Conservation (phyloP, 2,329 filamentous ascomycete genomes). For the Sphaceloma murrayae region DNA sequence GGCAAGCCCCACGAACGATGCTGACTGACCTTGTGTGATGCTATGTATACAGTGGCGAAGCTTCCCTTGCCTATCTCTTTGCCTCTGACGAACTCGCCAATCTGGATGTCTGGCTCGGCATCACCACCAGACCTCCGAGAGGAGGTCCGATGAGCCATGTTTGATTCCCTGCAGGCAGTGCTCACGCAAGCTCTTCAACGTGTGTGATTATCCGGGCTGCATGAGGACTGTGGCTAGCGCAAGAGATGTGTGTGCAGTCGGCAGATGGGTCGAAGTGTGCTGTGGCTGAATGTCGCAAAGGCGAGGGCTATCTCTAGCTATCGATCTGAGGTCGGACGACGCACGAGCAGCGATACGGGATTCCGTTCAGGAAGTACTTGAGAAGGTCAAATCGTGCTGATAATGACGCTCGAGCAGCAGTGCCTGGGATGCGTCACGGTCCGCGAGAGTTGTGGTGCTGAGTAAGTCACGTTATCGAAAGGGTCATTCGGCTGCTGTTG, state of each 20-base stretch:
- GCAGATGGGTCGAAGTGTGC: background rate
- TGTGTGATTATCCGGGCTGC: slow-evolving; percentile 2
- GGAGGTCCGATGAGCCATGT: slow-evolving; percentile 13
- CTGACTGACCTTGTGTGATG: slow-evolving; percentile 28
- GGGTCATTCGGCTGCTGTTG: slow-evolving; percentile 14
- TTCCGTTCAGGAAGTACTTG: background rate
- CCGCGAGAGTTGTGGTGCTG: slow-evolving; percentile 13
- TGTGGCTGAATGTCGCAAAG: too few species aligned
- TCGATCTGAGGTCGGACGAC: slow-evolving; percentile 14
- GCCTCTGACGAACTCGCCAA: slow-evolving; percentile 73
- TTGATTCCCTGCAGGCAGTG: too few species aligned
- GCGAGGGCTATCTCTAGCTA: too few species aligned
- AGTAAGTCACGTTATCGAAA: slow-evolving; percentile 16
- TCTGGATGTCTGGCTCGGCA: slow-evolving; percentile 32
- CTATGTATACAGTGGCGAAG: slow-evolving; percentile 81
- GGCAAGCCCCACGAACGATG: background rate
- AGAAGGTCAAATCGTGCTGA: too few species aligned
- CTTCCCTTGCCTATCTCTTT: slow-evolving; percentile 94
- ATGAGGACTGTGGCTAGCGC: slow-evolving; percentile 2
- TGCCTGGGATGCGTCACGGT: slow-evolving; percentile 1
- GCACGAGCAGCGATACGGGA: too few species aligned
- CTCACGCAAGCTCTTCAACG: too few species aligned
- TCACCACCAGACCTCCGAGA: slow-evolving; percentile 15
- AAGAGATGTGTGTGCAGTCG: background rate
- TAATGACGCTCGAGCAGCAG: background rate